Percentiles rank a stretch among this genome's conserved stretches.
Conservation (phyloP, 1,139 yeast genomes). For the Debaryomyces coudertii region DNA sequence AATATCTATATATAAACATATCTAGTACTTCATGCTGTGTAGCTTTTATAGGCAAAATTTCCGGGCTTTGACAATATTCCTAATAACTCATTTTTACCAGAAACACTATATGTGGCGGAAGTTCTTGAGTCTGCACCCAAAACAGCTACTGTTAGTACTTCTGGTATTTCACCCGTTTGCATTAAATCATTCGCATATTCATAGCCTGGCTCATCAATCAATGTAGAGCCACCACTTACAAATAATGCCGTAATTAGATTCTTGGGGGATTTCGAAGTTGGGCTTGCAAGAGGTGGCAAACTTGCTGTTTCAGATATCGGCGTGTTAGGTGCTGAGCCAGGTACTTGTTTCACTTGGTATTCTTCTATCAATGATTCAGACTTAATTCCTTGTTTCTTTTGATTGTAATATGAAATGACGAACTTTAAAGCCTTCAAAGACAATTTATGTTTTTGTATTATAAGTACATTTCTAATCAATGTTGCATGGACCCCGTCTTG, state of each 20-base stretch:
- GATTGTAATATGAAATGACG: slow-evolving; percentile 38
- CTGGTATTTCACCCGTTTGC: slow-evolving; percentile 35
- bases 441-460: slow-evolving; percentile 62
- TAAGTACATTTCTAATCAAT: slow-evolving; percentile 67
- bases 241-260: slow-evolving; percentile 42
- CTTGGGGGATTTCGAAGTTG: background rate
- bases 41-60: background rate
- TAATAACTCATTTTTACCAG: slow-evolving; percentile 79
- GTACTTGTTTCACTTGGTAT: slow-evolving; percentile 25
- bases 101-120: slow-evolving; percentile 68
- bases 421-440: slow-evolving; percentile 57
- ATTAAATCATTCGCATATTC: slow-evolving; percentile 56
- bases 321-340: slow-evolving; percentile 18
- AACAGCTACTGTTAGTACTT: slow-evolving; percentile 67
- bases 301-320: slow-evolving; percentile 14
- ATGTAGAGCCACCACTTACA: slow-evolving; percentile 70
- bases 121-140: slow-evolving; percentile 42
- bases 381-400: slow-evolving; percentile 19
- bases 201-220: slow-evolving; percentile 70
- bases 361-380: slow-evolving; percentile 26
- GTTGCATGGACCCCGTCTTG: slow-evolving; percentile 76
- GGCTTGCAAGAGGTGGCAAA: slow-evolving; percentile 8
- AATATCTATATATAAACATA: slow-evolving; percentile 4
- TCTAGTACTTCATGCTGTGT: slow-evolving; percentile 1
- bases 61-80: slow-evolving; percentile 40